These are phyloP conservation scores for Cetraspora pellucida DNA, from an alignment of 192 early-diverging fungal species.

Conservation along the genomic window DNA sequence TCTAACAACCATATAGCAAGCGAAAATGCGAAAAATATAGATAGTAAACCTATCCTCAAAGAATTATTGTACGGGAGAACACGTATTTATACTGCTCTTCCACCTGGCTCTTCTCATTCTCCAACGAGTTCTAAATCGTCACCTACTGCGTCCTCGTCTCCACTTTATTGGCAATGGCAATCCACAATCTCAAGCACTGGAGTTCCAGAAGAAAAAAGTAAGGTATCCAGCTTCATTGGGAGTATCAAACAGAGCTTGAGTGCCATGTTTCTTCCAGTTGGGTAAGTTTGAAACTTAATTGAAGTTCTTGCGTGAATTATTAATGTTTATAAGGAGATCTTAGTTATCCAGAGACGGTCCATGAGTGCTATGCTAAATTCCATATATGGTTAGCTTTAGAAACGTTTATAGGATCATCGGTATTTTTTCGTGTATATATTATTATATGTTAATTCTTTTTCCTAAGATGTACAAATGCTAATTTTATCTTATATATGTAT, in stretches of 20 bases:
- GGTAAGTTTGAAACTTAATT: slow-evolving; percentile 35
- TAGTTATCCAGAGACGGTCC: slow-evolving; percentile 62
- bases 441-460: neutral
- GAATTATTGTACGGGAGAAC: slow-evolving; percentile 49
- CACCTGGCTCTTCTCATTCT: slow-evolving; percentile 39
- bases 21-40: neutral
- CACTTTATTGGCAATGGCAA: slow-evolving; percentile 47
- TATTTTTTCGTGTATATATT: slow-evolving; percentile 31
- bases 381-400: slow-evolving; percentile 65
- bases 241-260: slow-evolving; percentile 46
- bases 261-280: slow-evolving; percentile 62
- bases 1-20: neutral
- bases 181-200: slow-evolving; percentile 13
- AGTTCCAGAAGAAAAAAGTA: slow-evolving; percentile 7
- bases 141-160: slow-evolving; percentile 38
- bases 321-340: neutral
- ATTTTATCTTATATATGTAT: slow-evolving; percentile 22
- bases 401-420: slow-evolving; percentile 63
- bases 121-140: slow-evolving; percentile 39
- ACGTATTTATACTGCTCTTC: slow-evolving; percentile 47
- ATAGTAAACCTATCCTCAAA: slow-evolving; percentile 37
- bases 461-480: neutral
- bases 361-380: slow-evolving; percentile 57
- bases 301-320: neutral
- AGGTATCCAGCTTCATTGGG: slow-evolving; percentile 30